Evolutionary conservation across 495 filamentous ascomycete genomes (phyloP), one percentile per base, ranked within the genome.

Genomic region (Eremomyces bilateralis): DNA sequence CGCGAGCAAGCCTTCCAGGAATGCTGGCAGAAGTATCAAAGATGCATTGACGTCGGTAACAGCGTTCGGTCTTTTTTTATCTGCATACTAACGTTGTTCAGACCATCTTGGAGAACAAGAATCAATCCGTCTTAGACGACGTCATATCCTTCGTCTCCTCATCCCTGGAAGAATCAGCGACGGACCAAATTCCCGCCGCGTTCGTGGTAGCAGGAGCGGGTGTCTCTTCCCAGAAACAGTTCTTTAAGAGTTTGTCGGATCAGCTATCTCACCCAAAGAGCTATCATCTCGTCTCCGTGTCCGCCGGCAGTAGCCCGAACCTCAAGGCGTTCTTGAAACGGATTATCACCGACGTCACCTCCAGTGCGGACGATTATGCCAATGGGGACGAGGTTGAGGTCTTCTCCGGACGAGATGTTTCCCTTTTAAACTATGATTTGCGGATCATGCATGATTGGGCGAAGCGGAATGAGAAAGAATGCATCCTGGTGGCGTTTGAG

Each of bases 351-450:
- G 70, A 73, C 43, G 69, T 65, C 11, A 73, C 64, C 12, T 66
- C 63, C 17, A 65, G 62, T n/a, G n/a, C n/a, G n/a, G 47, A 42
- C 12, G 39, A 49, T 17, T 52, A 57, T 29, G 53, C 62, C 21
- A 67, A 65, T 21, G 69, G 65, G 11, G 58, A 59, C 13, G 65
- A 65, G 49, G 58, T n/a, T n/a, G n/a, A n/a, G n/a, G n/a, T n/a
- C n/a, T n/a, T n/a, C n/a, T n/a, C n/a, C n/a, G n/a, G n/a, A n/a
- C n/a, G n/a, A n/a, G n/a, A n/a, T n/a, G n/a, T n/a, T n/a, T n/a
- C n/a, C n/a, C 66, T 81, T 31, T 63, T 95, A n/a, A 77, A 76
- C 41, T 95, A 95, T 47, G 90, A 95, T 48, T 61, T 95, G 10
- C 74, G 85, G 43, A 64, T 78, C n/a, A 61, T 97, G 4, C 56